These are phyloP conservation scores for Pisolithus orientalis DNA, from an alignment of 768 basidiomycete genomes.

Conservation along the genomic window DNA sequence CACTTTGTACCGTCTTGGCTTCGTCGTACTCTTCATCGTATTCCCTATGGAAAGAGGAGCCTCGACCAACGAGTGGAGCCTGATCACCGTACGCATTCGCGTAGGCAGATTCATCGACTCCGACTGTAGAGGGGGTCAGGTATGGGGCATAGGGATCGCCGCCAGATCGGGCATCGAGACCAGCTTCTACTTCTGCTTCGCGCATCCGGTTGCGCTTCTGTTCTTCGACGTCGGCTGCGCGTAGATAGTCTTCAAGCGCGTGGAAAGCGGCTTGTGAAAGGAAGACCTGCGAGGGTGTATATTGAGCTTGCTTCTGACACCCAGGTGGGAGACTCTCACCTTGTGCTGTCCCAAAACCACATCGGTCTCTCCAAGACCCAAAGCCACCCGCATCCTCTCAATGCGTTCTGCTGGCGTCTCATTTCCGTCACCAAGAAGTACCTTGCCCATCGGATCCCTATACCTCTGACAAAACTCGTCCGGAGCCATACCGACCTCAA, in stretches of 20 bases:
- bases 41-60: conserved; percentile 75
- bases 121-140: conserved; percentile 40
- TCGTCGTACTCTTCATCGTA: conserved; percentile 82
- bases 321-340: conserved; percentile 35
- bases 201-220: conserved; percentile 74
- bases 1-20: conserved; percentile 62
- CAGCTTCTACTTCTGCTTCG: conserved; percentile 69
- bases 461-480: conserved; percentile 87
- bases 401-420: conserved; percentile 56
- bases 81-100: conserved; percentile 45
- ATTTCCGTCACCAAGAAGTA: conserved; percentile 36
- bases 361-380: conserved; percentile 62
- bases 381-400: conserved; percentile 48
- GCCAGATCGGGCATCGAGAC: conserved; percentile 49
- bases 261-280: conserved; percentile 84
- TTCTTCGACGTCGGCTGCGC: conserved; percentile 80
- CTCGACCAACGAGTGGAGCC: conserved; percentile 78
- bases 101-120: conserved; percentile 30
- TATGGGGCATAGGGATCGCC: conserved; percentile 80
- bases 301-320: conserved; percentile 5
- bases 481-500: conserved; percentile 81
- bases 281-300: conserved; percentile 59
- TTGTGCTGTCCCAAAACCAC: conserved; percentile 79
- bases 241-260: conserved; percentile 78
- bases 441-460: conserved; percentile 49